Conservation (phyloP, 371 early-diverging fungal genomes). For the Coemansia sp. region DNA sequence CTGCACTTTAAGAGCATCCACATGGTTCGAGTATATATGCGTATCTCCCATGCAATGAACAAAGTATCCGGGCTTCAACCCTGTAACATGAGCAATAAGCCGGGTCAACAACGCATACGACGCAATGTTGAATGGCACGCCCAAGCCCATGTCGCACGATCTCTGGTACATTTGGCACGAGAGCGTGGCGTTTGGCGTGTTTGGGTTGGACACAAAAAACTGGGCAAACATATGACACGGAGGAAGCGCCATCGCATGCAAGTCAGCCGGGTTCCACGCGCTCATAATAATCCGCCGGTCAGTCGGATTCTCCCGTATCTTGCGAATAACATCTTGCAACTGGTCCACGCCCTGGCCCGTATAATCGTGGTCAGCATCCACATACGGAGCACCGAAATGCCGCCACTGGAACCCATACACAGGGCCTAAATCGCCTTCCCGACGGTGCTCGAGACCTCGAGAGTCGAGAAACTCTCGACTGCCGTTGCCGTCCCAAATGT, state of each 20-base stretch:
- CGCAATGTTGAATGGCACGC: conserved; percentile 99
- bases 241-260: conserved; percentile 87
- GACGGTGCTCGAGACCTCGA: conserved; percentile 74
- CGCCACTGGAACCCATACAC: conserved; percentile 99
- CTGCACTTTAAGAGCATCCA: conserved; percentile 86
- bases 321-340: conserved; percentile 85
- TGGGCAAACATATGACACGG: conserved; percentile 97
- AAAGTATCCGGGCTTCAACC: conserved; percentile 86
- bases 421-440: conserved; percentile 96
- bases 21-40: conserved; percentile 95
- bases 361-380: conserved; percentile 86
- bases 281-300: conserved; percentile 92
- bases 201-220: conserved; percentile 79
- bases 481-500: conserved; percentile 99
- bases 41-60: conserved; percentile 97
- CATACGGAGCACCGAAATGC: conserved; percentile 97
- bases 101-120: conserved; percentile 93
- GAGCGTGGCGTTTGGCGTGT: conserved; percentile 54
- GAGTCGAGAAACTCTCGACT: conserved; percentile 88
- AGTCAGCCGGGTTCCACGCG: conserved; percentile 99
- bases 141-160: conserved; percentile 98
- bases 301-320: conserved; percentile 78
- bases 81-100: conserved; percentile 92
- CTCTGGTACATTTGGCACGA: conserved; percentile 98
- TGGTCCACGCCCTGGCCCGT: conserved; percentile 96